These are phyloP conservation scores for Arxiozyma heterogenica DNA, from an alignment of 1,139 yeast species.

Conservation along the genomic window DNA sequence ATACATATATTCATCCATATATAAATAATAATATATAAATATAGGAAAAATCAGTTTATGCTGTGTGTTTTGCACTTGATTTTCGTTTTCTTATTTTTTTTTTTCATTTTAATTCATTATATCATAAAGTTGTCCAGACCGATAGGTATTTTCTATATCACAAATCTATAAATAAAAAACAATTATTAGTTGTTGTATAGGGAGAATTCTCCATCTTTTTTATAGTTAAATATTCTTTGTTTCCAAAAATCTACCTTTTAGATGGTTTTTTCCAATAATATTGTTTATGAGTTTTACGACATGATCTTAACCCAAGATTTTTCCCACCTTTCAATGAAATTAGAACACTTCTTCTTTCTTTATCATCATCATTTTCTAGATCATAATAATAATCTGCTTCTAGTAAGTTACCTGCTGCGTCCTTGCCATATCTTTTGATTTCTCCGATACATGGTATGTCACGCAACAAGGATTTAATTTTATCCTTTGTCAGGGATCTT, in stretches of 20 bases:
- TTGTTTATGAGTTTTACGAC: conserved; percentile 91
- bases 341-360: conserved; percentile 59
- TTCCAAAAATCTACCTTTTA: background rate
- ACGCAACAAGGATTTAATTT: conserved; percentile 36
- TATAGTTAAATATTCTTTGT: background rate
- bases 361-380: conserved; percentile 70
- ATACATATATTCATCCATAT: background rate
- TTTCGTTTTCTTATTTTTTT: no score
- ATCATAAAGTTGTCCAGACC: background rate
- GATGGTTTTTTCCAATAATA: conserved; percentile 74
- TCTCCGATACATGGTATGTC: conserved; percentile 57
- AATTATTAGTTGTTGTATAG: background rate
- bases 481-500: conserved; percentile 37
- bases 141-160: background rate
- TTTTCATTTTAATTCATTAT: background rate
- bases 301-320: conserved; percentile 61
- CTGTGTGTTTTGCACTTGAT: background rate
- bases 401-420: conserved; percentile 89
- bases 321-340: conserved; percentile 71
- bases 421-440: conserved; percentile 81
- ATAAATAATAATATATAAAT: no score
- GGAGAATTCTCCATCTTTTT: background rate
- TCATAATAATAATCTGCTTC: conserved; percentile 91
- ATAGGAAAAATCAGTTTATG: background rate
- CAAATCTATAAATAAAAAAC: no score